These are phyloP conservation scores for Pyricularia sp. DNA, from an alignment of 2,329 filamentous ascomycete genomes.

Conservation along the genomic window DNA sequence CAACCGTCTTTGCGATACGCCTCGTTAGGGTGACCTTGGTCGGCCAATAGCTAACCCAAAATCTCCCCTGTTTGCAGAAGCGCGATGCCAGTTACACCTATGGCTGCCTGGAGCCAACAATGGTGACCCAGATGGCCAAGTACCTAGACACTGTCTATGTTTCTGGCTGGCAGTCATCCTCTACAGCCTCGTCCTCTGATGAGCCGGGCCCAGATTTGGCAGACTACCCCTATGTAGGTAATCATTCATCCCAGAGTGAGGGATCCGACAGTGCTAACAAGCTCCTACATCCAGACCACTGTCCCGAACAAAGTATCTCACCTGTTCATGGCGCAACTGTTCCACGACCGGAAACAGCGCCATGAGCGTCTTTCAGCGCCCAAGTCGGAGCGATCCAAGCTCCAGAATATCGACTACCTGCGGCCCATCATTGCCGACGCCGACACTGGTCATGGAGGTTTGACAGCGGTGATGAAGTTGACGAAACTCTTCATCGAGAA, in stretches of 20 bases:
- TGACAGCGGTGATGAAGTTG: constrained; percentile 99
- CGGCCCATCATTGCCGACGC: constrained; percentile 94
- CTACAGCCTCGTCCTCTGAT: constrained; percentile 87
- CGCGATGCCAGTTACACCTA: constrained; percentile 89
- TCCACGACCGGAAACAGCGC: constrained; percentile 98
- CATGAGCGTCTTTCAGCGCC: constrained; percentile 80
- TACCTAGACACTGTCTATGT: constrained; percentile 98
- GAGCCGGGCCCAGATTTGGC: constrained; percentile 97
- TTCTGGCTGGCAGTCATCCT: constrained; percentile 97
- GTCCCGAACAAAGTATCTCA: constrained; percentile 98
- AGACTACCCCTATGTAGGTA: constrained; percentile 75
- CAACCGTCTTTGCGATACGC: background rate
- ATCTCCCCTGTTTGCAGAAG: constrained; percentile 4
- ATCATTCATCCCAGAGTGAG: constrained; percentile 29
- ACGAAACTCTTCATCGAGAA: constrained; percentile 97
- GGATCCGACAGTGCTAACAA: background rate
- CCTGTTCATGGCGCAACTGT: constrained; percentile 95
- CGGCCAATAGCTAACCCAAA: background rate
- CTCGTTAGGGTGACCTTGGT: background rate
- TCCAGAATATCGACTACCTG: constrained; percentile 84
- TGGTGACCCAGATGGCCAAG: constrained; percentile 99
- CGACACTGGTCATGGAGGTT: constrained; percentile 91
- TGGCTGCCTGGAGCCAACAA: constrained; percentile 93
- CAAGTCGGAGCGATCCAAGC: constrained; percentile 59
- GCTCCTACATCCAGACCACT: constrained; percentile 51